phyloP scores from a whole-genome alignment of 805 yeast species.

The Pichia gijzeniarum region DNA sequence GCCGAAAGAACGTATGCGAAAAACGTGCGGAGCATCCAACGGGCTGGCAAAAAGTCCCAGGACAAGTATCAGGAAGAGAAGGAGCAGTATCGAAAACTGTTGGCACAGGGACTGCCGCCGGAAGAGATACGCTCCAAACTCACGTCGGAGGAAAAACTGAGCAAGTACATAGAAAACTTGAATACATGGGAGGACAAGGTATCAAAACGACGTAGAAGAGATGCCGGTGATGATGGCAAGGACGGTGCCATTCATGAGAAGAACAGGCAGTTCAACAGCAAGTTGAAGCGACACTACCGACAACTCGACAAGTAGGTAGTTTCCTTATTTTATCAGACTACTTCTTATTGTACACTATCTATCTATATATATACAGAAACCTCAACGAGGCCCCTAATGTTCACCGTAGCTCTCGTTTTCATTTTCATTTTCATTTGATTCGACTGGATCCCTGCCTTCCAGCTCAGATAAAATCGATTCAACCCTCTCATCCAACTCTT shows the following conservation, averaged over 20 bases:
- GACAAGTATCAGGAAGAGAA: constrained; percentile 40
- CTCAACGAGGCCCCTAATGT: no score
- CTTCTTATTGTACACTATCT: background rate
- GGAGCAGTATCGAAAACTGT: constrained; percentile 19
- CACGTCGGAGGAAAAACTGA: constrained; percentile 33
- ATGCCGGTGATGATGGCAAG: constrained; percentile 31
- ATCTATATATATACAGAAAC: background rate
- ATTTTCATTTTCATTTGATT: no score
- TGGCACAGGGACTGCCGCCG: constrained; percentile 20
- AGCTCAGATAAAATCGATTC: constrained; percentile 6
- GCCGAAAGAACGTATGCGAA: constrained; percentile 59
- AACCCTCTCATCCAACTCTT: constrained; percentile 14
- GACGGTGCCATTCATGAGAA: constrained; percentile 57
- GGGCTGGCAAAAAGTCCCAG: constrained; percentile 16
- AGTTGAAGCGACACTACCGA: constrained; percentile 49
- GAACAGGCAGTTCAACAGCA: constrained; percentile 67
- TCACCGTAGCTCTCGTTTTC: no score
- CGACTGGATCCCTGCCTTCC: background rate
- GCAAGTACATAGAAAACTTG: constrained; percentile 29
- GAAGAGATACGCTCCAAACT: constrained; percentile 20
- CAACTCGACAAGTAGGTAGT: background rate
- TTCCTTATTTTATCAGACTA: background rate
- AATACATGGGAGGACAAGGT: constrained; percentile 33
- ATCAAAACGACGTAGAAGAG: constrained; percentile 32
- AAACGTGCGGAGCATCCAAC: constrained; percentile 35